Percentiles rank a stretch among this genome's conserved stretches.
These are phyloP conservation scores for Leishmania lainsoni DNA, from an alignment of 208 protist genomes.

Conservation along the genomic window DNA sequence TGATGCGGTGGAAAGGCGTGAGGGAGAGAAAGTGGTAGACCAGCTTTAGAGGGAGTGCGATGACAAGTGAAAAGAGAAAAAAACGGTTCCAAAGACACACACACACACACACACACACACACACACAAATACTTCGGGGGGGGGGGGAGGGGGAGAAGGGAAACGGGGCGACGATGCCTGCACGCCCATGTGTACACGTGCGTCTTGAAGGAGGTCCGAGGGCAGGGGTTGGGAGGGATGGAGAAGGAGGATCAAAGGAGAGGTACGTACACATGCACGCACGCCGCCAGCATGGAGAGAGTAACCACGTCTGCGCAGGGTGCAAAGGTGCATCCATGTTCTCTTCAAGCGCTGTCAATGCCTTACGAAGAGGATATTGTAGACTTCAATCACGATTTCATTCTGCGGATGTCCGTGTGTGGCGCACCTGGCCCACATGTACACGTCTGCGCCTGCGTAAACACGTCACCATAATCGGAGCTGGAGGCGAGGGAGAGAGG, in stretches of 20 bases:
- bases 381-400: neutral
- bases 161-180: neutral
- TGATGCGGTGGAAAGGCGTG: neutral
- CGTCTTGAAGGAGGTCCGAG: neutral
- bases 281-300: neutral
- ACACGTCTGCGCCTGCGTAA: neutral
- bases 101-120: neutral
- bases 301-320: neutral
- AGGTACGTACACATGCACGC: neutral
- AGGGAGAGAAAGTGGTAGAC: neutral
- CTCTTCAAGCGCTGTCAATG: neutral
- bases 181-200: neutral
- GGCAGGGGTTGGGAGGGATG: neutral
- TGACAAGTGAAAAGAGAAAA: neutral
- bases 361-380: neutral
- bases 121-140: neutral
- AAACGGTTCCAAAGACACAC: neutral
- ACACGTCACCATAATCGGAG: neutral
- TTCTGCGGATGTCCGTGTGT: neutral
- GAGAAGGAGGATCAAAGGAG: neutral
- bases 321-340: neutral
- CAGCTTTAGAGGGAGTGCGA: neutral
- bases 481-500: neutral
- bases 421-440: neutral
- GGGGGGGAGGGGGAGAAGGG: neutral